Base-by-base conservation (phyloP, 2,329 filamentous ascomycete genomes). In the Bisporella sp. region DNA sequence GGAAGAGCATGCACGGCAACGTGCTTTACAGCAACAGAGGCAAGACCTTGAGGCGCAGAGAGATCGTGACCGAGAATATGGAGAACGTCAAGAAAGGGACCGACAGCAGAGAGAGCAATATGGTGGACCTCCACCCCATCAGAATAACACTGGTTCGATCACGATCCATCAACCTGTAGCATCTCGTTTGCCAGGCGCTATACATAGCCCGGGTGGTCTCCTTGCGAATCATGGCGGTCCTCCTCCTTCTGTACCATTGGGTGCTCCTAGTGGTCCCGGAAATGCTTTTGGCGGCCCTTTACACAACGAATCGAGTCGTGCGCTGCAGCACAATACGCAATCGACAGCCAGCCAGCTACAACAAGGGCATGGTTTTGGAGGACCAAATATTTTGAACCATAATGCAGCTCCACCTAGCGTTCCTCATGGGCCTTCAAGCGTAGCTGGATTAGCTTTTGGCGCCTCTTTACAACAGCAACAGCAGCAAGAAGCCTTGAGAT, bases 141-240 rank as follows among this genome's bases (percentile, higher is more conserved):
- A 96, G 68, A 93, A 86, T 69, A 91, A 88, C 64, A 84, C 88
- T 39, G 89, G 86, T 51, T 89, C 91, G 3, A 88, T 96, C 49
- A 89, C 91, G 49, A 85, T 97, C 61, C 92, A 97, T 69, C 92
- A 97, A 68, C 92, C 92, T 5, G 90, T 96, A 52, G 92, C 92
- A 55, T 82, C 90, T 64, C 76, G 91, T 69, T 75, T 89, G 55
- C 72, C 85, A 51, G 86, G 84, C 56, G 86, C 89, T 47, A 95
- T 96, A 50, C 92, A 96, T 66, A 95, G 90, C 43, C 92, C 92
- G 1, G 92, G 93, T 58, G 92, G 92, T 6, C 77, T 97, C 35
- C 79, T 97, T 39, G 81, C 85, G 6, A 89, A 84, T 58, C 82
- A 89, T 59, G 82, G 83, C 47, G 76, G 78, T 33, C 77, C 74